Percentiles rank a stretch among this genome's conserved stretches.
Evolutionary conservation across 1,139 yeast species (phyloP).

Genomic region (Pneumocystis oryctolagi): DNA sequence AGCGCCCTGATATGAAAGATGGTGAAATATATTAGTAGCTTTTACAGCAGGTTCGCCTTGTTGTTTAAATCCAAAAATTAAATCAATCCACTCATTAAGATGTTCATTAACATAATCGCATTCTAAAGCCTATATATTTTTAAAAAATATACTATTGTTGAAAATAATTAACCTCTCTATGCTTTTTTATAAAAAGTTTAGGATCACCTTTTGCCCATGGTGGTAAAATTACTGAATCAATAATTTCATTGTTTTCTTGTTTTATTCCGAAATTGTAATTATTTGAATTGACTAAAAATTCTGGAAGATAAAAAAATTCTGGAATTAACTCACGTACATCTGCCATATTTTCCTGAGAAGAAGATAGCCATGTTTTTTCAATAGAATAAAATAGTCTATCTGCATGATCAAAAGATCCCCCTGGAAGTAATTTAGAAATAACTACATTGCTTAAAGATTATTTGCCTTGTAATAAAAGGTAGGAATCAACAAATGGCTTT

Average conservation of each 20-base stretch:
- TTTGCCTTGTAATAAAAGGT: slow-evolving; percentile 42
- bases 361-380: slow-evolving; percentile 62
- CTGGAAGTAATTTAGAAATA: slow-evolving; percentile 20
- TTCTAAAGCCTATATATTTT: slow-evolving; percentile 35
- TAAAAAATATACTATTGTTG: neutral
- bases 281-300: slow-evolving; percentile 50
- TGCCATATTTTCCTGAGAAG: slow-evolving; percentile 62
- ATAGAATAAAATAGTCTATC: slow-evolving; percentile 63
- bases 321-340: slow-evolving; percentile 79
- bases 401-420: slow-evolving; percentile 77
- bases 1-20: slow-evolving; percentile 68
- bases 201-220: slow-evolving; percentile 75
- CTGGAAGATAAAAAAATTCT: slow-evolving; percentile 69
- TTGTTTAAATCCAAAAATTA: slow-evolving; percentile 67
- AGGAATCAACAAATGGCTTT: slow-evolving; percentile 67
- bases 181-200: slow-evolving; percentile 49
- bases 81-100: slow-evolving; percentile 68
- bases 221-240: slow-evolving; percentile 54
- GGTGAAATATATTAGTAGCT: slow-evolving; percentile 62
- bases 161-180: slow-evolving; percentile 38
- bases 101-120: slow-evolving; percentile 62
- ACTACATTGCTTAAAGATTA: neutral
- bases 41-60: slow-evolving; percentile 52
- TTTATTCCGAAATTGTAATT: slow-evolving; percentile 50
- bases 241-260: slow-evolving; percentile 40